Evolutionary conservation across 208 protist genomes (phyloP), one percentile per base, ranked within the genome.

Genomic region (Strigomonas galati): DNA sequence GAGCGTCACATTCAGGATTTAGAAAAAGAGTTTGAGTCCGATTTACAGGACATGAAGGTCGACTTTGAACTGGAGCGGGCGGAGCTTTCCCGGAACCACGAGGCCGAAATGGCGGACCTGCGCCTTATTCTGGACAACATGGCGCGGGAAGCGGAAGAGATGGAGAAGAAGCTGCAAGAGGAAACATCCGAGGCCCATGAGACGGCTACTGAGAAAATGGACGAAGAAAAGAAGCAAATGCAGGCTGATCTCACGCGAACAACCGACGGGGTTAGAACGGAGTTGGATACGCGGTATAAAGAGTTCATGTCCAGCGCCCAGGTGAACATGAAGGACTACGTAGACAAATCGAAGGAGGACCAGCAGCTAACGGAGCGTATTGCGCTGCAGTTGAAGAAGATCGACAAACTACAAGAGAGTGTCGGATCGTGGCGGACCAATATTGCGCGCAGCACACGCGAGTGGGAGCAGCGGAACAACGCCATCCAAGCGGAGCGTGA

Each of bases 241-340:
- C 77, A 97, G 71, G 68, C 68, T 23, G 84, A 93, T 21, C 65
- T 97, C 27, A 80, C 81, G 57, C 78, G 82, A 46, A 75, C 63
- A 17, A 92, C 79, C 53, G 87, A 94, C 32, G 66, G 60, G n/a
- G 72, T 93, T 17, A 84, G 89, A 23, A 54, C 74, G 7, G 87
- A 95, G 65, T 74, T 97, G 31, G 87, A 95, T 44, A 61, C 80
- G 15, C 82, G 89, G 14, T 94, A 97, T 80, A 94, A 95, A 73
- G 83, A 94, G 62, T 97, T 95, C 68, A 97, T 93, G 90, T 80
- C 74, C 4, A 92, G 91, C 10, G 89, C 85, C 9, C 93, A 98
- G 76, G 82, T 87, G 24, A 94, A 95, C 58, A 97, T 97, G 91
- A 96, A 97, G 70, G 89, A 97, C 67, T 97, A 98, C 75, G 93